Base-by-base conservation (phyloP, 495 filamentous ascomycete genomes). In the Penicillium egyptiacum region DNA sequence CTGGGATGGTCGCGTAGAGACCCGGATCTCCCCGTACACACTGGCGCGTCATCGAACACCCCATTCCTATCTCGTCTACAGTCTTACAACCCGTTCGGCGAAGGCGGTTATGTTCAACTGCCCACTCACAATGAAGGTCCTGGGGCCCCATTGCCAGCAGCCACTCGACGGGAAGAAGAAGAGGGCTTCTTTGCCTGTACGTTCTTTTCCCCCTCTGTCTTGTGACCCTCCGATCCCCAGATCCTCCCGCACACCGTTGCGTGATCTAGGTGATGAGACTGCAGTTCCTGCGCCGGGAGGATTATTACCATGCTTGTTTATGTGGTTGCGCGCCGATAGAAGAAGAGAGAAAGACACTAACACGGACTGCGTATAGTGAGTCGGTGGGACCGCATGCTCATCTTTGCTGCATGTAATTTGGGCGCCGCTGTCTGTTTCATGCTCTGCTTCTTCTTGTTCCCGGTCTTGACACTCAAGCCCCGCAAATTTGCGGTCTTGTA, bases 401-500 rank as follows among this genome's bases (percentile, higher is more conserved):
- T 97, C 54, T 98, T 98, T 69, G 87, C 81, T 53, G 92, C 86
- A 63, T 96, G 95, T 78, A 97, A 96, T 69, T 70, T 96, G 60
- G 93, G 88, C 50, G 93, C 94, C 50, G 80, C 89, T 57, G 90
- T 88, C 53, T 92, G 95, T 77, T 98, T 98, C 75, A 82, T 94
- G 57, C 81, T 94, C 63, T 95, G 90, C 78, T 95, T 98, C 76
- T 84, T 84, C 67, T 78, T 98, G 30, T 91, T 94, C 75, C 91
- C 92, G 25, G 76, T 92, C 47, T 79, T 94, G 56, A 77, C 86
- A 59, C 72, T 88, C 59, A 87, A 80, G 74, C 94, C 94, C 56
- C 82, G 88, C 66, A 98, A 98, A 78, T 96, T 98, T 69, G 94
- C 94, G 48, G 89, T 96, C 57, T 72, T 98, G 94, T 97, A 86